Conservation (phyloP, 2,329 filamentous ascomycete genomes). For the Stachybotrys chlorohalonatus region DNA sequence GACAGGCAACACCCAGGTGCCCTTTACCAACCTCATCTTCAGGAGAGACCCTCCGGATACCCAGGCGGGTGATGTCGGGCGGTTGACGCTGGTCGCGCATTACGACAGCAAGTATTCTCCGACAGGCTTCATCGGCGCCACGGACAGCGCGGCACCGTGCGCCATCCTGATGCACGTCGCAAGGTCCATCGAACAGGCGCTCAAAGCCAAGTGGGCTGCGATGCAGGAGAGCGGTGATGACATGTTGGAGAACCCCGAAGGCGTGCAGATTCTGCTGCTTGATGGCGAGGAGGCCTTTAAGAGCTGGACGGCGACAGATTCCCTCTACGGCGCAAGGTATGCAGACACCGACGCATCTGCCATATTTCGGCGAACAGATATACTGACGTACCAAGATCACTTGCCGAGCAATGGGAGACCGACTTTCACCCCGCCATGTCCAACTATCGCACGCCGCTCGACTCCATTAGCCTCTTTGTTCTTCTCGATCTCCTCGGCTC, state of each 20-base stretch:
- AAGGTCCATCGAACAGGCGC: conserved; percentile 65
- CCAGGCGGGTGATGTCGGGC: conserved; percentile 61
- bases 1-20: conserved; percentile 60
- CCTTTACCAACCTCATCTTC: conserved; percentile 81
- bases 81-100: conserved; percentile 83
- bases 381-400: conserved; percentile 33
- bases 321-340: conserved; percentile 77
- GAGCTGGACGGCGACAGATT: conserved; percentile 71
- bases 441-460: conserved; percentile 64
- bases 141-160: conserved; percentile 87
- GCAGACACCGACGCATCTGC: conserved; percentile 7
- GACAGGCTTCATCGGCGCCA: conserved; percentile 84
- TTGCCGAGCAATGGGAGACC: conserved; percentile 75
- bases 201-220: conserved; percentile 73
- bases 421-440: conserved; percentile 61
- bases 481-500: conserved; percentile 83
- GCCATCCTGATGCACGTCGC: conserved; percentile 88
- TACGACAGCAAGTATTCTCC: conserved; percentile 82
- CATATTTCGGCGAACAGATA: neutral
- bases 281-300: conserved; percentile 93
- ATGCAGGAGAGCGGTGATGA: conserved; percentile 53
- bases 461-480: conserved; percentile 79
- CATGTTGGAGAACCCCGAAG: conserved; percentile 64
- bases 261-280: conserved; percentile 80
- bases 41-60: conserved; percentile 83